Base-by-base conservation (phyloP, 805 yeast species). In the Alloascoidea africana region DNA sequence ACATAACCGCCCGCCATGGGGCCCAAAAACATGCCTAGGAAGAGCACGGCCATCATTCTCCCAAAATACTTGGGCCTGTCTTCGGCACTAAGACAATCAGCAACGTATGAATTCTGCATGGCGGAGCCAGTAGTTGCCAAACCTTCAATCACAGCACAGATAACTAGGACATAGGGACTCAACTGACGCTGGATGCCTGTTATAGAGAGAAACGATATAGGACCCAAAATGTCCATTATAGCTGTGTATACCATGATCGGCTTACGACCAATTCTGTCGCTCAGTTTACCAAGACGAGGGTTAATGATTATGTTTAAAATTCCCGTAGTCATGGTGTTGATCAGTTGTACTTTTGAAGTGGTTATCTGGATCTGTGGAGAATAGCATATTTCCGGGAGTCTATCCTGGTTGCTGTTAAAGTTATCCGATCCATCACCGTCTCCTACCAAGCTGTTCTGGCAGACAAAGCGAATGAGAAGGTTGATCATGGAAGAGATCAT, bases 11-110 rank as follows among this genome's bases (percentile, higher is more conserved):
- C 27, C n/a, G 15, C 11, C 19, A 3, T 18, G n/a, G n/a, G 32
- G 11, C 14, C 13, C 16, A 18, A 4, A 13, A 15, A 33, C 13
- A n/a, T 23, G 27, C 32, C 19, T 17, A 18, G 17, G 15, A 17
- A 23, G 27, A 23, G 4, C 8, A 34, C 16, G 18, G 18, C 8
- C 4, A 19, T 4, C 4, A 18, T 8, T n/a, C 3, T 14, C 13
- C 13, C 35, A 50, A 54, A 41, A 44, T 52, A 54, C 18, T 34
- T 34, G n/a, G 36, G 18, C 44, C 89, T 56, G 39, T 68, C 62
- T 18, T 60, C 62, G 1, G 79, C 65, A 16, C 73, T 76, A 4
- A 73, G 74, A 18, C 81, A 70, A 54, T 82, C 94, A 5, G 80
- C 62, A 14, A 78, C 63, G 48, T 80, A 81, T 43, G 84, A 70